These are phyloP conservation scores for Amaranthus hypochondriacus DNA, from an alignment of 148 eudicot genomes.

Conservation along the genomic window DNA sequence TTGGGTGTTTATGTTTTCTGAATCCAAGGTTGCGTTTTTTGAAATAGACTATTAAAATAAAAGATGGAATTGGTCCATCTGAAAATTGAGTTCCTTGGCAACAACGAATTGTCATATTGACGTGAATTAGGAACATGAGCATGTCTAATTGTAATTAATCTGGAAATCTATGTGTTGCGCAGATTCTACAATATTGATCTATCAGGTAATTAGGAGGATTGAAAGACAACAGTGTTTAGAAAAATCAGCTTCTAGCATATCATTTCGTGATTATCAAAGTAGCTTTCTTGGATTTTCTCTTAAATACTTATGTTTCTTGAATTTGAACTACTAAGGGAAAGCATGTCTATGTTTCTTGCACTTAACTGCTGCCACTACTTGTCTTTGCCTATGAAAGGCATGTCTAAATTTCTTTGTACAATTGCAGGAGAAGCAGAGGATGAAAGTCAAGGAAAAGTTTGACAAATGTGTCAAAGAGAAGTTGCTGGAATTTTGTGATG, in stretches of 20 bases:
- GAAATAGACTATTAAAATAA: too few species aligned
- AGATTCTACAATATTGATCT: neutral
- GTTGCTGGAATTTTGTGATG: conserved; percentile 72
- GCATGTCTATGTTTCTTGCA: neutral
- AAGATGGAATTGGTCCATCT: too few species aligned
- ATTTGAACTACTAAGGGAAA: neutral
- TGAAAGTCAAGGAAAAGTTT: conserved; percentile 75
- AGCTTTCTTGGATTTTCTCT: neutral
- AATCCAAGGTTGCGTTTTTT: too few species aligned
- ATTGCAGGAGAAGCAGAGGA: conserved; percentile 85
- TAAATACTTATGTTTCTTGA: neutral
- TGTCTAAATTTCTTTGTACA: neutral
- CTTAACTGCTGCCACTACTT: neutral
- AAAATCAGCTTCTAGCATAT: neutral
- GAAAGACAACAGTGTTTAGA: neutral
- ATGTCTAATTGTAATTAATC: neutral
- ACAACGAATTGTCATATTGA: neutral
- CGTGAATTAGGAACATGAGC: neutral
- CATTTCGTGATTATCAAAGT: neutral
- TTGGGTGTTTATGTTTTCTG: too few species aligned
- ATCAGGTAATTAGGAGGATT: neutral
- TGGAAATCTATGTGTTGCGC: neutral
- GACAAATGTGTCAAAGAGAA: conserved; percentile 84
- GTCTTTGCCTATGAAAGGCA: neutral
- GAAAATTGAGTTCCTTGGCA: too few species aligned